Conservation (phyloP, 1,139 yeast species). For the Suhomyces maxii region DNA sequence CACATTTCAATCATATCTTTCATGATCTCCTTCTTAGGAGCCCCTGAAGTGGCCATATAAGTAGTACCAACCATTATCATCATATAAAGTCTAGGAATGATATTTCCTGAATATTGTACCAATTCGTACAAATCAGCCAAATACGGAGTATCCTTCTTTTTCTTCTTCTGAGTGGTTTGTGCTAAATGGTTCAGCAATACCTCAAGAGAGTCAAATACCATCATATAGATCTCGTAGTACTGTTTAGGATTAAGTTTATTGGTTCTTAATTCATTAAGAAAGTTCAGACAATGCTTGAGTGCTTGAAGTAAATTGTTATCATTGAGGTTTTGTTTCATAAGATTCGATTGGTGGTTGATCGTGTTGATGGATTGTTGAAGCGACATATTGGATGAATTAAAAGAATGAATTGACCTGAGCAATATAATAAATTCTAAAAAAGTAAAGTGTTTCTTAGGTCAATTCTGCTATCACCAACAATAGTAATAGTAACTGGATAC, state of each 20-base stretch:
- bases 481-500: too few species aligned
- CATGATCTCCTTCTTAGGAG: slow-evolving; percentile 84
- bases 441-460: not conserved
- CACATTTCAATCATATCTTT: slow-evolving; percentile 98
- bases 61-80: slow-evolving; percentile 96
- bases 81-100: slow-evolving; percentile 85
- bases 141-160: slow-evolving; percentile 50
- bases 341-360: slow-evolving; percentile 69
- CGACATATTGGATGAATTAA: slow-evolving; percentile 2
- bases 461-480: too few species aligned
- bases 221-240: slow-evolving; percentile 87
- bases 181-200: slow-evolving; percentile 63
- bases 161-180: slow-evolving; percentile 48
- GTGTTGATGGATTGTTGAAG: slow-evolving; percentile 55
- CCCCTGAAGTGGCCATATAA: slow-evolving; percentile 73
- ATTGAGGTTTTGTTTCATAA: slow-evolving; percentile 77
- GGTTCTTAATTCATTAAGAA: slow-evolving; percentile 80
- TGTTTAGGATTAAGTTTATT: slow-evolving; percentile 81
- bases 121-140: slow-evolving; percentile 88
- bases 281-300: slow-evolving; percentile 80
- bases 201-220: slow-evolving; percentile 81
- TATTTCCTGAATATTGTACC: slow-evolving; percentile 94
- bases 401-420: not conserved
- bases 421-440: too few species aligned
- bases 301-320: slow-evolving; percentile 80